Conservation (phyloP, 441 rosid genomes). For the Croton laevigatus region DNA sequence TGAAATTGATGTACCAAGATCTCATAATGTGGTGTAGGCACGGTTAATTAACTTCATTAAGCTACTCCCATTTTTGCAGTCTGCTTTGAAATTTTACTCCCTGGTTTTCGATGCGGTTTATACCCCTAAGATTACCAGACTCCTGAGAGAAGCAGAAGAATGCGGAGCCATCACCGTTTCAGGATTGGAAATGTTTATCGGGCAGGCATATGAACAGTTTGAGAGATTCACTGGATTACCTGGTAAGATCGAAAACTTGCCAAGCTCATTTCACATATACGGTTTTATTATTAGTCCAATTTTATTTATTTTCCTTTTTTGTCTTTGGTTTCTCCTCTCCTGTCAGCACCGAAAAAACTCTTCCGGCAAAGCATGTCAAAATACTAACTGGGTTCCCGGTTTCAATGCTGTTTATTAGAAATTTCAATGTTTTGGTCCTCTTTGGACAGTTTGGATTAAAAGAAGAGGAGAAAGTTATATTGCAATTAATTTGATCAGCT, state of each 20-base stretch:
- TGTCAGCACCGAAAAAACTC: constrained; percentile 82
- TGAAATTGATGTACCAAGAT: neutral
- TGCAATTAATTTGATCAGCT: neutral
- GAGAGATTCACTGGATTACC: constrained; percentile 85
- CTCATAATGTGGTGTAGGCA: neutral
- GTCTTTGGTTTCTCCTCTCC: constrained; percentile 5
- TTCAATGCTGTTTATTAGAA: neutral
- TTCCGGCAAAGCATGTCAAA: constrained; percentile 60
- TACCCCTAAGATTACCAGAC: constrained; percentile 79
- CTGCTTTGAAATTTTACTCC: constrained; percentile 62
- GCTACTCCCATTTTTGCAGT: constrained; percentile 34
- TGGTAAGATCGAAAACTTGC: constrained; percentile 37
- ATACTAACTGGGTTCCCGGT: constrained; percentile 35
- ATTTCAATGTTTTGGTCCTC: neutral
- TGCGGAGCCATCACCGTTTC: constrained; percentile 65
- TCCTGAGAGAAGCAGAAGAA: constrained; percentile 78
- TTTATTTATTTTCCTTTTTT: constrained; percentile 2
- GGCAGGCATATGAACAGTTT: constrained; percentile 86
- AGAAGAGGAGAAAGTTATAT: neutral
- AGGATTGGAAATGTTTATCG: constrained; percentile 86
- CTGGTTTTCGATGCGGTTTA: constrained; percentile 88
- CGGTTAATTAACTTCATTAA: constrained; percentile 1
- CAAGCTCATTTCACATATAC: neutral
- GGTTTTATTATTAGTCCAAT: neutral
- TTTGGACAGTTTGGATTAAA: neutral